A percentile compares a stretch with the other conserved stretches of the same genome.
Evolutionary conservation across 768 basidiomycete species (phyloP).

Genomic region (Cystofilobasidium capitatum): DNA sequence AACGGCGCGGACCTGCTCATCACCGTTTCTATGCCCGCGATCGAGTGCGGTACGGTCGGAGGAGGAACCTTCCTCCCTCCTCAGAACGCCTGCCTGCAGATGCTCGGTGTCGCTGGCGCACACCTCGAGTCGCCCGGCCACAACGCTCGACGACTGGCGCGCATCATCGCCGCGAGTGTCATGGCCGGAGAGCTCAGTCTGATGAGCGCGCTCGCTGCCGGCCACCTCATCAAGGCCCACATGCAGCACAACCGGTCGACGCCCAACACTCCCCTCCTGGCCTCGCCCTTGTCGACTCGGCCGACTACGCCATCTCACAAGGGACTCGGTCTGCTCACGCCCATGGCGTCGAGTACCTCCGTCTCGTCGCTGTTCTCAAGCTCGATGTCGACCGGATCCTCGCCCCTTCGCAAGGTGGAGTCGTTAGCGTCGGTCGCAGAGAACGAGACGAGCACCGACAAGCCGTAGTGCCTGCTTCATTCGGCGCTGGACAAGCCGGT

Average conservation of each 20-base stretch:
- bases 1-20: slow-evolving; percentile 81
- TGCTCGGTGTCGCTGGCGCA: slow-evolving; percentile 87
- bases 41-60: slow-evolving; percentile 96
- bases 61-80: slow-evolving; percentile 89
- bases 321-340: slow-evolving; percentile 20
- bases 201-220: slow-evolving; percentile 84
- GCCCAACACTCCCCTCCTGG: slow-evolving; percentile 22
- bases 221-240: slow-evolving; percentile 70
- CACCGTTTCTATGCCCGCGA: slow-evolving; percentile 95
- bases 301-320: slow-evolving; percentile 18
- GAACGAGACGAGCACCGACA: slow-evolving; percentile 3
- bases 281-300: slow-evolving; percentile 21
- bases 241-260: slow-evolving; percentile 30
- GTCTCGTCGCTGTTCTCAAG: slow-evolving; percentile 20
- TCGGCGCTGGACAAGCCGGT: neutral
- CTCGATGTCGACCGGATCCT: neutral
- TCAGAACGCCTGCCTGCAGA: slow-evolving; percentile 78
- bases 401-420: slow-evolving; percentile 8
- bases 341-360: slow-evolving; percentile 18
- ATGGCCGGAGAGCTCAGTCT: slow-evolving; percentile 96
- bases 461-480: neutral
- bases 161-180: slow-evolving; percentile 80
- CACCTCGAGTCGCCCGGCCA: slow-evolving; percentile 75
- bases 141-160: slow-evolving; percentile 80
- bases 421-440: slow-evolving; percentile 3